Percentiles rank a stretch among this genome's conserved stretches.
phyloP scores from a whole-genome alignment of 1,284 basidiomycete species.

The Ceratobasidium sp. region DNA sequence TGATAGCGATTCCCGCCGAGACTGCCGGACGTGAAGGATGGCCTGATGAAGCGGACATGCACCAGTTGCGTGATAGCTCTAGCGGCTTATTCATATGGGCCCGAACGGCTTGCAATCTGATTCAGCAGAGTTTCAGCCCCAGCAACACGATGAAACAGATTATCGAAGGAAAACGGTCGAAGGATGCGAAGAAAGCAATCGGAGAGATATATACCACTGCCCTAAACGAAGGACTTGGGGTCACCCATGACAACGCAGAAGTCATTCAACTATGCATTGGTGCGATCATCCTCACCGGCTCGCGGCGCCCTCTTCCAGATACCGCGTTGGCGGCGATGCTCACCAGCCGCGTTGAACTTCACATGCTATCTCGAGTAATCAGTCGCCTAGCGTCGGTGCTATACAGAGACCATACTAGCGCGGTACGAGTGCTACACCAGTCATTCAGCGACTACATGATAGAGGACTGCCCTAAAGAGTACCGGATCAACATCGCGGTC shows the following conservation, averaged over 20 bases:
- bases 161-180: background rate
- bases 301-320: conserved; percentile 5
- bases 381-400: background rate
- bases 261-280: conserved; percentile 3
- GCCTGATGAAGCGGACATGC: background rate
- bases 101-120: conserved; percentile 20
- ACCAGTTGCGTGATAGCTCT: conserved; percentile 1
- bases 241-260: background rate
- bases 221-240: conserved; percentile 9
- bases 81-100: conserved; percentile 44
- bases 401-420: background rate
- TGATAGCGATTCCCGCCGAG: background rate
- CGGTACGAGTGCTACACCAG: conserved; percentile 22
- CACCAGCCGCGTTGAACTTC: background rate
- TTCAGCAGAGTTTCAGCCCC: conserved; percentile 7
- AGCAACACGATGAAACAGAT: background rate
- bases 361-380: background rate
- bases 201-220: conserved; percentile 20
- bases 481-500: background rate
- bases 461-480: background rate
- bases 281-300: background rate
- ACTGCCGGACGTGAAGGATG: background rate
- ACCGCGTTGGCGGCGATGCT: background rate
- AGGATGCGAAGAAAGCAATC: background rate
- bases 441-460: conserved; percentile 19